A percentile compares a stretch with the other conserved stretches of the same genome.
Conservation (phyloP, 345 rosid species). For the Brassica cretica region DNA sequence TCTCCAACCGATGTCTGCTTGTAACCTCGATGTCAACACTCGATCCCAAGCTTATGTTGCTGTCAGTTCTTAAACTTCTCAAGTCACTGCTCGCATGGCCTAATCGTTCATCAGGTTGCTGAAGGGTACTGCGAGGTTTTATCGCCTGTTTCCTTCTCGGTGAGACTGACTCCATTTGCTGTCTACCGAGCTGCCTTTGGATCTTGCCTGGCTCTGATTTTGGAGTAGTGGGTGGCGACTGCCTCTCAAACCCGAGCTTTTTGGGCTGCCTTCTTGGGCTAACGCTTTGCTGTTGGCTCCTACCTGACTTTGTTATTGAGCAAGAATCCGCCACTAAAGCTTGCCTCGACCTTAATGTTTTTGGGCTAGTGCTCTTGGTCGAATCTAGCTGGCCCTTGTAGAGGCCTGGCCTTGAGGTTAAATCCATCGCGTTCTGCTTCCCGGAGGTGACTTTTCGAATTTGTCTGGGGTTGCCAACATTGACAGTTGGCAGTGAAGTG, state of each 20-base stretch:
- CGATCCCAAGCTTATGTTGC: conserved; percentile 51
- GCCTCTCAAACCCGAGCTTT: conserved; percentile 52
- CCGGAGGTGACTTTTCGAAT: conserved; percentile 41
- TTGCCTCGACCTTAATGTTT: conserved; percentile 39
- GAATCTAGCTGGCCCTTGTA: conserved; percentile 35
- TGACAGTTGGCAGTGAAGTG: conserved; percentile 38
- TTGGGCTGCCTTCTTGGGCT: conserved; percentile 55
- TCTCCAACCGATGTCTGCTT: conserved; percentile 50
- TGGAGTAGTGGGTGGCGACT: conserved; percentile 40
- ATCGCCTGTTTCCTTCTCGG: conserved; percentile 43
- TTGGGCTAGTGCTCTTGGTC: conserved; percentile 37
- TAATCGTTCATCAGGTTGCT: conserved; percentile 44
- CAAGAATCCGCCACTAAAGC: conserved; percentile 40
- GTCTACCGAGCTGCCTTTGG: conserved; percentile 49
- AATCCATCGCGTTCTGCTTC: conserved; percentile 51
- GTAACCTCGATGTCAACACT: conserved; percentile 59
- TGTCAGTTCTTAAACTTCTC: conserved; percentile 59
- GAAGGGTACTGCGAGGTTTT: conserved; percentile 39
- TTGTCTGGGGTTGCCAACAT: conserved; percentile 37
- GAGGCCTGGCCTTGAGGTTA: conserved; percentile 45
- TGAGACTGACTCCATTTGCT: conserved; percentile 48
- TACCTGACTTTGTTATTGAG: conserved; percentile 34
- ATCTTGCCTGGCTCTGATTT: conserved; percentile 46
- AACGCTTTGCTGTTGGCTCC: conserved; percentile 46
- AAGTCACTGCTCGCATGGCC: conserved; percentile 47